Base-by-base conservation (phyloP, 1,284 basidiomycete species). In the Fomitopsis palustris region DNA sequence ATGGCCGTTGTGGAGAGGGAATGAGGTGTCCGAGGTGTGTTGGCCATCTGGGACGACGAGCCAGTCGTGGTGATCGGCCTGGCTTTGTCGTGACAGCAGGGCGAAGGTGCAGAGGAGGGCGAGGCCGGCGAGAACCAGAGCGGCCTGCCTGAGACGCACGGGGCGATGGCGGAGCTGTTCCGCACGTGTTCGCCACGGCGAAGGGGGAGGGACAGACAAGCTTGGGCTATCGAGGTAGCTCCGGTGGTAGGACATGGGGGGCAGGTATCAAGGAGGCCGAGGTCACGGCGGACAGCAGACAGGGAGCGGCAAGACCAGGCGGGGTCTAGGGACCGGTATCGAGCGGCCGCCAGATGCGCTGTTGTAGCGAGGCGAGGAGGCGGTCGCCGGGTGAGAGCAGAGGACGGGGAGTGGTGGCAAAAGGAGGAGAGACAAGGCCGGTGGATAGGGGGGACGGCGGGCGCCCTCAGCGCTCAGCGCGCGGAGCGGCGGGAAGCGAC, bases 211-310 rank as follows among this genome's bases (percentile, higher is more conserved):
- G 42, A 51, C 49, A 10, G 47, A 31, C 55, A 54, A 43, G 47
- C 51, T 43, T 29, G 62, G 59, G 43, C 57, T 10, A 39, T 63
- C 64, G 38, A 55, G 59, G 58, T 60, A 62, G 29, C 54, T 42
- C 14, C 55, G 65, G 39, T 61, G 59, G 27, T 61, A 61, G 42
- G 63, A 58, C 60, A 65, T 65, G 57, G 14, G 23, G 45, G 12
- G 3, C 21, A 14, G 45, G 2, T 16, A 7, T 43, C 19, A 21
- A 23, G 23, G 12, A 16, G 45, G 4, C 10, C 8, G 10, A 9
- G 25, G 25, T n/a, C 2, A 27, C 45, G 27, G 45, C 45, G 1
- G 23, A 29, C 4, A 31, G 27, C 33, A 29, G 35, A 7, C 7
- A 31, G 25, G 7, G 53, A 47, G 6, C 25, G 45, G 45, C 16